These are phyloP conservation scores for Spergularia bocconei DNA, from an alignment of 148 eudicot species.

Conservation along the genomic window DNA sequence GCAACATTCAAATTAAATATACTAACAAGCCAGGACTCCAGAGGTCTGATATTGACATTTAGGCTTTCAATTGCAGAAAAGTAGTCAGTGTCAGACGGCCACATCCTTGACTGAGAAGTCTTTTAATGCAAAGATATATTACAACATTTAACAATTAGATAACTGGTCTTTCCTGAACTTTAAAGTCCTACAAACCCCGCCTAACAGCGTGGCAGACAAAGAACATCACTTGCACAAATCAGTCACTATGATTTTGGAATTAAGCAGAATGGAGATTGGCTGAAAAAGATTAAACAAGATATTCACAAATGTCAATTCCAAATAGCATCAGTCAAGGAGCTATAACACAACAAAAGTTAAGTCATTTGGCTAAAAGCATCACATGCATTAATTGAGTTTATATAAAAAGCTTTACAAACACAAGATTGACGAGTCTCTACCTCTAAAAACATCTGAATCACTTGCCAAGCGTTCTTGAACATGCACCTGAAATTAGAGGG, in stretches of 20 bases:
- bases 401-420: background rate
- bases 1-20: background rate
- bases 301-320: background rate
- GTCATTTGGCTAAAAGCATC: background rate
- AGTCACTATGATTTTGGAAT: background rate
- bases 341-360: background rate
- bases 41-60: background rate
- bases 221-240: background rate
- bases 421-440: constrained; percentile 28
- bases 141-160: background rate
- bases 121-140: background rate
- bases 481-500: constrained; percentile 60
- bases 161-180: background rate
- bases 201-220: background rate
- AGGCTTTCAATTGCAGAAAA: background rate
- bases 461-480: constrained; percentile 67
- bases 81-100: background rate
- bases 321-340: background rate
- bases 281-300: background rate
- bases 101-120: background rate
- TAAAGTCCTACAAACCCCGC: background rate
- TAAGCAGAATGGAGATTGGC: background rate
- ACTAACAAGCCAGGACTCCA: background rate
- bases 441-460: constrained; percentile 47
- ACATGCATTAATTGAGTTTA: background rate